Percentiles rank a stretch among this genome's conserved stretches.
Evolutionary conservation across 2,329 filamentous ascomycete species (phyloP).

Genomic region (Phyllosticta citriasiana): DNA sequence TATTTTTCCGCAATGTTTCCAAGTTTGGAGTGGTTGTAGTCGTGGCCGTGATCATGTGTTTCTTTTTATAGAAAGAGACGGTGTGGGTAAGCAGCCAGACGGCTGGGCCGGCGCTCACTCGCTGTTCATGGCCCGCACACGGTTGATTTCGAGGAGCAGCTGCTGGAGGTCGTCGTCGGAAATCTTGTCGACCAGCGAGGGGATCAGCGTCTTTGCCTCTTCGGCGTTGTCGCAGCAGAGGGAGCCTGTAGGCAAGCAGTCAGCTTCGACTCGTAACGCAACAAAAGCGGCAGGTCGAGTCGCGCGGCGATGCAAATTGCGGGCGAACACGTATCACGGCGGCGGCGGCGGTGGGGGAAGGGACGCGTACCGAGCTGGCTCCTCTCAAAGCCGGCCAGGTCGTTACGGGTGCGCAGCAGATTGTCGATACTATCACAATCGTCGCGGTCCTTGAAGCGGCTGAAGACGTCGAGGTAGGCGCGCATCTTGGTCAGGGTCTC

Average conservation of each 20-base stretch:
- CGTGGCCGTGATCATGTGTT: background rate
- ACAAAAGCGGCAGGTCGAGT: background rate
- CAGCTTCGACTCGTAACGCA: background rate
- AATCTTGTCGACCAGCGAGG: slow-evolving; percentile 81
- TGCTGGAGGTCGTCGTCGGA: slow-evolving; percentile 79
- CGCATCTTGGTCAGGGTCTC: slow-evolving; percentile 72
- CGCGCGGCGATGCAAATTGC: background rate
- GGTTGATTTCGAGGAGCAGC: slow-evolving; percentile 81
- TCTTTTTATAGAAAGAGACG: background rate
- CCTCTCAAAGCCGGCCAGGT: slow-evolving; percentile 85
- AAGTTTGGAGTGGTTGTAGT: background rate
- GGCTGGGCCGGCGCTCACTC: background rate
- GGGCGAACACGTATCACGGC: background rate
- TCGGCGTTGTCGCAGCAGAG: slow-evolving; percentile 87
- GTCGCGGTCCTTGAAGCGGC: slow-evolving; percentile 90
- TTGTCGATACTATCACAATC: slow-evolving; percentile 92
- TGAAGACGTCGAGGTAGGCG: slow-evolving; percentile 89
- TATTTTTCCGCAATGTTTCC: background rate
- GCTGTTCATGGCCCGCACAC: slow-evolving; percentile 43
- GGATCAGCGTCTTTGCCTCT: slow-evolving; percentile 93
- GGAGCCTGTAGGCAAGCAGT: slow-evolving; percentile 50
- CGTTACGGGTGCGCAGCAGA: slow-evolving; percentile 66
- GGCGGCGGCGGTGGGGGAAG: background rate
- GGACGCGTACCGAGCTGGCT: slow-evolving; percentile 67
- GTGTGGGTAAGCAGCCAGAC: background rate